phyloP scores from a whole-genome alignment of 164 flowering plant species.

The Nymphaea thermarum region DNA sequence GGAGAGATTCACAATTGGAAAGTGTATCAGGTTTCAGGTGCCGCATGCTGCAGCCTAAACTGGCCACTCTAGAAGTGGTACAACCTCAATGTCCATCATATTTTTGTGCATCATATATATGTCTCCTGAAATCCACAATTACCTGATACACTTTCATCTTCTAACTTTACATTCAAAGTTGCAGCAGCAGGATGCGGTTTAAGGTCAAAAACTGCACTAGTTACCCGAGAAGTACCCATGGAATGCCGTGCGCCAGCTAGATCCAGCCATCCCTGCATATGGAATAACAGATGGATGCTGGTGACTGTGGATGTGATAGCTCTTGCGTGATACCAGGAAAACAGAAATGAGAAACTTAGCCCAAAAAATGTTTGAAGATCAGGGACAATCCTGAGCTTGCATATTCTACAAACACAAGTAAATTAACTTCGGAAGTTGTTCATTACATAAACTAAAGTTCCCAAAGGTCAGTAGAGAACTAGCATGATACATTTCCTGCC shows the following conservation, averaged over 20 bases:
- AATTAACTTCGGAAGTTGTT: no score
- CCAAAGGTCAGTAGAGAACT: no score
- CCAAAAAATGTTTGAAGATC: no score
- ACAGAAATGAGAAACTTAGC: neutral
- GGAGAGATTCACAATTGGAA: no score
- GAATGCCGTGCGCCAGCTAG: conserved; percentile 76
- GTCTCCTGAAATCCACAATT: conserved; percentile 5
- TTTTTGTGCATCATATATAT: neutral
- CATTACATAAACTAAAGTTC: no score
- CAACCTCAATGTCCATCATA: neutral
- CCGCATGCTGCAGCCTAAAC: neutral
- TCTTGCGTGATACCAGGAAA: neutral
- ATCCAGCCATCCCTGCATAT: conserved; percentile 68
- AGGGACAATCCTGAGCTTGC: no score
- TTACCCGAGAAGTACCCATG: conserved; percentile 66
- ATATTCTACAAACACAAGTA: no score
- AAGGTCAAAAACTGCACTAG: conserved; percentile 47
- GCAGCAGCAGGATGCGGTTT: conserved; percentile 59
- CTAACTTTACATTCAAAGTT: conserved; percentile 26
- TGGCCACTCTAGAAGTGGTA: neutral
- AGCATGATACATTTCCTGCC: no score
- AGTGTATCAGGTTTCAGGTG: neutral
- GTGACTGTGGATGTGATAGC: neutral
- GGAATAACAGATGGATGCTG: neutral
- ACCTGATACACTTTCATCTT: conserved; percentile 9